Conservation (phyloP, 257 asterid genomes). For the Agastache rugosa region DNA sequence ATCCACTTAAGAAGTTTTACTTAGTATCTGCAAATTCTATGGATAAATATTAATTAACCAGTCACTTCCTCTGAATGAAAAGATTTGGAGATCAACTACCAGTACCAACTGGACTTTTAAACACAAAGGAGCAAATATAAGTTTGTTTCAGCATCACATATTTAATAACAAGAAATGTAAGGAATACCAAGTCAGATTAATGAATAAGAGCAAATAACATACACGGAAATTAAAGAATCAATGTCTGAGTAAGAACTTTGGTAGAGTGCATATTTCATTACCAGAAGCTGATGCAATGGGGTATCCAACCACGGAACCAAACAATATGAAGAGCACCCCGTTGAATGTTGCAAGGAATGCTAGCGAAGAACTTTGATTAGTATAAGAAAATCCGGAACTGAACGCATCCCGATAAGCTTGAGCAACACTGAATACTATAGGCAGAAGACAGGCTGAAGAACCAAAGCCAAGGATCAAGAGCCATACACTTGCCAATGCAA, state of each 20-base stretch:
- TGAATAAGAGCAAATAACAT: conserved; percentile 8
- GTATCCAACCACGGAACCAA: conserved; percentile 80
- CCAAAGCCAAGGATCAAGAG: conserved; percentile 87
- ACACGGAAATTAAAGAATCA: neutral
- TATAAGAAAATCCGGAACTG: conserved; percentile 52
- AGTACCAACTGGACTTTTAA: neutral
- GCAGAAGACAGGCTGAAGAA: conserved; percentile 73
- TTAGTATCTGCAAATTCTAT: neutral
- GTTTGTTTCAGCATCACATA: conserved; percentile 7
- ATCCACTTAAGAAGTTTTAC: neutral
- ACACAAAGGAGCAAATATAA: neutral
- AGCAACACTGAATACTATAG: conserved; percentile 63
- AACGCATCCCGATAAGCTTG: conserved; percentile 77
- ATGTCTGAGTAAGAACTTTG: conserved; percentile 5
- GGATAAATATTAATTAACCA: conserved; percentile 3
- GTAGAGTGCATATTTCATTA: conserved; percentile 46
- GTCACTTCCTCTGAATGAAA: conserved; percentile 3
- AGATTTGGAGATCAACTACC: neutral
- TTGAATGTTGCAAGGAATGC: conserved; percentile 68
- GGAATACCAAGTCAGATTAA: neutral
- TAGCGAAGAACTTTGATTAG: conserved; percentile 59
- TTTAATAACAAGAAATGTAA: too few relatives aligned
- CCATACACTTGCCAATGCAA: conserved; percentile 94
- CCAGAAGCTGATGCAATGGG: conserved; percentile 98
- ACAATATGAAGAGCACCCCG: conserved; percentile 68